Evolutionary conservation across 2,329 filamentous ascomycete species (phyloP), one percentile per base, ranked within the genome.

Genomic region (Ascochyta lentis): DNA sequence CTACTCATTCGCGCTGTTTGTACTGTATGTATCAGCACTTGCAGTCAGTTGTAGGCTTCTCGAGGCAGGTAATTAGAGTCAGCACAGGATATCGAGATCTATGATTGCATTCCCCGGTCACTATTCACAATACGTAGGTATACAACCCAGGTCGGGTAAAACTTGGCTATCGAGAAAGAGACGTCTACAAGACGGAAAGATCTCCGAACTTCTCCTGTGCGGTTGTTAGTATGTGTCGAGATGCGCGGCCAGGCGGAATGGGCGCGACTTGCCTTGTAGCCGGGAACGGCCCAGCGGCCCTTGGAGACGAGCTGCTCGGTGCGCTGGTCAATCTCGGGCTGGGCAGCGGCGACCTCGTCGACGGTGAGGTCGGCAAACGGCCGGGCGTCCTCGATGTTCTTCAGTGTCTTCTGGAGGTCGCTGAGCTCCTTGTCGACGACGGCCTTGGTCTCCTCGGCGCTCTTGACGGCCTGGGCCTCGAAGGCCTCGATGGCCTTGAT

Each of bases 401-500:
- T 89, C 76, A 99, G 83, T 42, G 95, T 98, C 83, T 92, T 92
- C 79, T 94, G 86, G 76, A 99, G 84, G 79, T 96, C 94, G 85
- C 89, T 87, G 78, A 99, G 85, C 84, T 99, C 95, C 63, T 91
- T 84, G 81, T 97, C 94, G 70, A 99, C 94, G 83, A 93, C 92
- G 76, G 88, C 84, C 89, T 97, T 98, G 76, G 95, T 98, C 77
- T 92, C 90, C 87, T 96, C 88, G 64, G 95, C 95, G 80, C 94
- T 96, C 89, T 96, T 92, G 72, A 99, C 81, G 66, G 95, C 95
- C 86, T 98, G 92, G 56, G 91, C 88, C 87, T 99, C 94, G 77
- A 99, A 99, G 54, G 92, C 91, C 77, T 98, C 93, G 77, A 99
- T 98, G 72, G 93, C 91, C 89, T 97, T 98, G 77, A 99, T 84